phyloP scores from a whole-genome alignment of 1,284 basidiomycete species.

The Papiliotrema laurentii region DNA sequence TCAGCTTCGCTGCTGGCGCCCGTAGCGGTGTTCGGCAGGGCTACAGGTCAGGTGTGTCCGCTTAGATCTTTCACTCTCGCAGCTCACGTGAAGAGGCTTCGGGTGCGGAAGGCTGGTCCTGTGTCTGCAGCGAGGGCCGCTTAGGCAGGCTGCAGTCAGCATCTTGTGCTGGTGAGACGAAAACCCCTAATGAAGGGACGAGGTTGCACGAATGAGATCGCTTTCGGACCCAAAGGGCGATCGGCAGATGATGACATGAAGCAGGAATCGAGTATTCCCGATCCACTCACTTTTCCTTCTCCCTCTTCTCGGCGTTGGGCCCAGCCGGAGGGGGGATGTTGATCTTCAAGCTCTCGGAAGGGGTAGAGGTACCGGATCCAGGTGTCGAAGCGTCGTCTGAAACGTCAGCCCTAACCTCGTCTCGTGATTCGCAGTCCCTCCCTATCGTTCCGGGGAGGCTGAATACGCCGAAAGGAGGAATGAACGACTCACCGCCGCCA shows the following conservation, averaged over 20 bases:
- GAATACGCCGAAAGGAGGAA: background rate
- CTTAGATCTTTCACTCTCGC: background rate
- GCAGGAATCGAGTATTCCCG: background rate
- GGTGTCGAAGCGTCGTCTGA: constrained; percentile 4
- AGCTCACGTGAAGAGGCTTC: constrained; percentile 19
- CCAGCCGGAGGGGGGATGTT: constrained; percentile 63
- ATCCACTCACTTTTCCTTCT: constrained; percentile 39
- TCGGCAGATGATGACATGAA: background rate
- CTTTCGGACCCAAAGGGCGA: background rate
- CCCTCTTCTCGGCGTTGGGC: constrained; percentile 52
- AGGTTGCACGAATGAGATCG: too few species aligned
- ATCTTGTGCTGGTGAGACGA: too few species aligned
- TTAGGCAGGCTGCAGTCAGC: constrained; percentile 23
- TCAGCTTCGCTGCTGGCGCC: constrained; percentile 35
- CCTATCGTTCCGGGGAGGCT: background rate
- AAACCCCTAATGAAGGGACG: too few species aligned
- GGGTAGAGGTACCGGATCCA: constrained; percentile 19
- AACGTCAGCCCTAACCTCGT: constrained; percentile 1
- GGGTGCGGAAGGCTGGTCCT: constrained; percentile 16
- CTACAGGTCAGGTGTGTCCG: background rate
- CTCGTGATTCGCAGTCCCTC: too few species aligned
- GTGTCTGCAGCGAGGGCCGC: constrained; percentile 21
- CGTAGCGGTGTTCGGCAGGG: constrained; percentile 4
- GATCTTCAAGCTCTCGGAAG: constrained; percentile 57
- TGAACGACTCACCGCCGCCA: constrained; percentile 1